These are phyloP conservation scores for slime mould (Dictyostelium discoideum) DNA, from an alignment of 78 protist genomes.

Conservation along the genomic window DNA sequence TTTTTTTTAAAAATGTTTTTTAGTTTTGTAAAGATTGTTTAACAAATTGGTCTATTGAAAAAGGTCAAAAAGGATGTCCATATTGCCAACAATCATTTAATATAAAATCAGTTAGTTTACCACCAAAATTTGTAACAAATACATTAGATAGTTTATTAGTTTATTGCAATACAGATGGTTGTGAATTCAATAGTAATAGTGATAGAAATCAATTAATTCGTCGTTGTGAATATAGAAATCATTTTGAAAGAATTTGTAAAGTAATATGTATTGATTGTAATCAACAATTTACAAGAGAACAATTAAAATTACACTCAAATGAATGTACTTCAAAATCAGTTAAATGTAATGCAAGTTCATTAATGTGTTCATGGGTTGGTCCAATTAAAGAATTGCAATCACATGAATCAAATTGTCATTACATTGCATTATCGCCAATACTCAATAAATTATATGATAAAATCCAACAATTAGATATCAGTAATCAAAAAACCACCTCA, in stretches of 20 bases:
- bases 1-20: not conserved
- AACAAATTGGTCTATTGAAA: not conserved
- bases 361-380: not conserved
- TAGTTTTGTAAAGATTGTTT: not conserved
- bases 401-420: not conserved
- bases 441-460: not conserved
- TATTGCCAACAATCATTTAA: not conserved
- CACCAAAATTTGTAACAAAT: constrained; percentile 6
- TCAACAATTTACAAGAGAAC: not conserved
- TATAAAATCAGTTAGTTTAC: not conserved
- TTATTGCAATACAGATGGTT: not conserved
- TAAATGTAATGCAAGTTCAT: not conserved
- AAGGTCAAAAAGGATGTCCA: not conserved
- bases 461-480: not conserved
- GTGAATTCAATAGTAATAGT: not conserved
- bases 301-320: not conserved
- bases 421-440: not conserved
- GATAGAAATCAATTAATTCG: not conserved
- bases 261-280: not conserved
- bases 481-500: not conserved
- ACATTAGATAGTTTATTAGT: not conserved
- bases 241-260: not conserved
- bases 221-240: not conserved
- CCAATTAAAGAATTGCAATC: not conserved
- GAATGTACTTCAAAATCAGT: not conserved